These are phyloP conservation scores for Posidonia oceanica DNA, from an alignment of 116 monocot genomes.

Conservation along the genomic window DNA sequence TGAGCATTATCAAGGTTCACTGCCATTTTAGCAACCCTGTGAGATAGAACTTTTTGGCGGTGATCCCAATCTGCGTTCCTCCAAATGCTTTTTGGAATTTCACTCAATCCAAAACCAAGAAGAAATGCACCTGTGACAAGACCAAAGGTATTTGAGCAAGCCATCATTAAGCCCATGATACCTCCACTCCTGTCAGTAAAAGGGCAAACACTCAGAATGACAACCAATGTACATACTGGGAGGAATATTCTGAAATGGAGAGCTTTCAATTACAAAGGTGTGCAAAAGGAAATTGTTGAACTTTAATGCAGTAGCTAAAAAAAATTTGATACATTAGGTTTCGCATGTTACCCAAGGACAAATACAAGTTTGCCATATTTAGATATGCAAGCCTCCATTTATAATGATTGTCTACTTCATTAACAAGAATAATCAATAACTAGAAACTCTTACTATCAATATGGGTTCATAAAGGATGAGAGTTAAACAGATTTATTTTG, in stretches of 20 bases:
- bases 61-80: conserved; percentile 86
- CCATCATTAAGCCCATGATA: conserved; percentile 81
- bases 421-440: no score
- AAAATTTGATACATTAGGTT: not conserved
- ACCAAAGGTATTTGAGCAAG: conserved; percentile 99
- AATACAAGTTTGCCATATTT: not conserved
- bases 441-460: no score
- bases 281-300: not conserved
- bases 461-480: no score
- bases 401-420: no score
- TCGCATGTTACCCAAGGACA: not conserved
- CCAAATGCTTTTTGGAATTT: conserved; percentile 97
- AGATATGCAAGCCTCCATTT: not conserved
- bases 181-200: conserved; percentile 44
- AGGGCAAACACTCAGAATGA: conserved; percentile 1
- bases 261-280: not conserved
- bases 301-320: not conserved
- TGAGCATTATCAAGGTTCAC: conserved; percentile 95
- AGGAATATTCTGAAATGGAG: not conserved
- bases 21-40: conserved; percentile 95
- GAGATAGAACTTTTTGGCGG: conserved; percentile 91
- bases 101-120: conserved; percentile 97
- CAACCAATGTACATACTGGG: not conserved
- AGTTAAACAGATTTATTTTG: no score
- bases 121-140: conserved; percentile 99